phyloP scores from a whole-genome alignment of 495 filamentous ascomycete species.

The Aspergillus baeticus region DNA sequence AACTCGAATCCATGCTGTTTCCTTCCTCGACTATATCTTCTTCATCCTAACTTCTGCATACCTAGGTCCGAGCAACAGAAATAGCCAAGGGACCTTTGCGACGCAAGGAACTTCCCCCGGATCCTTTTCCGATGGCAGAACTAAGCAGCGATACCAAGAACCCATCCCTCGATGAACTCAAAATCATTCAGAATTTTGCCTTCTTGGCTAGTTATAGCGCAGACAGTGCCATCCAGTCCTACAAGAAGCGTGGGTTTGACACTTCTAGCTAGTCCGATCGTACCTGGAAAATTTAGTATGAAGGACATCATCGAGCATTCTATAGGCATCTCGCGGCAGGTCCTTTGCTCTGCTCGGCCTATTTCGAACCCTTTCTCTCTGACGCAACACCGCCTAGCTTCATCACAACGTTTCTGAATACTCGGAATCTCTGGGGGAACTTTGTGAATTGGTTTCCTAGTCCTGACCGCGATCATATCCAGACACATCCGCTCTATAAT shows the following conservation, averaged over 20 bases:
- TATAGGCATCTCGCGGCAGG: conserved; percentile 10
- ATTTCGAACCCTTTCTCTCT: neutral
- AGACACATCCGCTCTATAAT: neutral
- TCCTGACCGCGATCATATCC: neutral
- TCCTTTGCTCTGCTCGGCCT: neutral
- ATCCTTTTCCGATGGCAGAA: neutral
- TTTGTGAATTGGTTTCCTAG: conserved; percentile 1
- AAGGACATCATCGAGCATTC: conserved; percentile 1
- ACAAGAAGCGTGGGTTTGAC: neutral
- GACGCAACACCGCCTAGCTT: neutral
- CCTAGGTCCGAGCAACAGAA: conserved; percentile 7
- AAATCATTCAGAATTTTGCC: neutral
- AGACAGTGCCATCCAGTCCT: neutral
- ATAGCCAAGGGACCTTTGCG: conserved; percentile 2
- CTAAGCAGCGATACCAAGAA: neutral
- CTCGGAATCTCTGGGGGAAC: neutral
- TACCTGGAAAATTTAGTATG: neutral
- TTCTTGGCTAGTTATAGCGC: neutral
- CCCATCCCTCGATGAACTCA: neutral
- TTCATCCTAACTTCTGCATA: neutral
- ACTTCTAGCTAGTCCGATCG: neutral
- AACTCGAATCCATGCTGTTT: too few species aligned
- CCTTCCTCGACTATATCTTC: neutral
- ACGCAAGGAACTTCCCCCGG: conserved; percentile 4
- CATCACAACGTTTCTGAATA: neutral